Percentiles rank a stretch among this genome's conserved stretches.
Evolutionary conservation across 2,329 filamentous ascomycete species (phyloP).

Genomic region (Magnaporthales sp.): DNA sequence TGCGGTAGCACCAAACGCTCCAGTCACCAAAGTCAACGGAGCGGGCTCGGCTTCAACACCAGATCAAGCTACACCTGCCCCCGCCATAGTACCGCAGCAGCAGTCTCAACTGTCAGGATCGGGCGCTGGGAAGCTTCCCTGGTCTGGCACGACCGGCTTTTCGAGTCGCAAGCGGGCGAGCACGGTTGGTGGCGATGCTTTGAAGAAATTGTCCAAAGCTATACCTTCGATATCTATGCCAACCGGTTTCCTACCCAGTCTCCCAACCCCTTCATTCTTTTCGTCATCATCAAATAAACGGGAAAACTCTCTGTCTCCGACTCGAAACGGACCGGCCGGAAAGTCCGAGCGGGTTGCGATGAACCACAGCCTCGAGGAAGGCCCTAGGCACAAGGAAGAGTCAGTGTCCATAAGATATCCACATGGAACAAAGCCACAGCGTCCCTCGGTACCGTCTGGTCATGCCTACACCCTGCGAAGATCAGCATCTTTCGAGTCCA

Average conservation of each 20-base stretch:
- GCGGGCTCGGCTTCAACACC: not conserved
- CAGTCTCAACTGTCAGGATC: not conserved
- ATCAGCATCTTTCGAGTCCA: constrained; percentile 68
- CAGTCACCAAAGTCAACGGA: not conserved
- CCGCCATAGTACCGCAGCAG: not conserved
- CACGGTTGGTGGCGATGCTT: constrained; percentile 47
- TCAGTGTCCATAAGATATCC: not conserved
- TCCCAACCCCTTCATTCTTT: constrained; percentile 28
- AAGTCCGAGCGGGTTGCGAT: not conserved
- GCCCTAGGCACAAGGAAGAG: not conserved
- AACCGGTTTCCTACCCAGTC: constrained; percentile 24
- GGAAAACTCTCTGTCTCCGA: constrained; percentile 14
- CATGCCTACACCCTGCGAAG: constrained; percentile 36
- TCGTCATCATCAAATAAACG: constrained; percentile 18
- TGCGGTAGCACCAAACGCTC: not conserved
- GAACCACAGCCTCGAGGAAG: not conserved
- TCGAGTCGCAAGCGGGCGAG: constrained; percentile 30
- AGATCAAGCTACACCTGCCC: not conserved
- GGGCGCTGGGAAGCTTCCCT: not conserved
- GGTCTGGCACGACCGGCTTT: not conserved
- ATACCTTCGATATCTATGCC: constrained; percentile 46
- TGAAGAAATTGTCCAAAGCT: constrained; percentile 48
- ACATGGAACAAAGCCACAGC: not conserved
- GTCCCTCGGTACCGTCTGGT: constrained; percentile 13
- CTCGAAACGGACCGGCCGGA: constrained; percentile 13